Evolutionary conservation across 192 early-diverging fungal genomes (phyloP), one percentile per base, ranked within the genome.

Genomic region (Umbelopsis sp.): DNA sequence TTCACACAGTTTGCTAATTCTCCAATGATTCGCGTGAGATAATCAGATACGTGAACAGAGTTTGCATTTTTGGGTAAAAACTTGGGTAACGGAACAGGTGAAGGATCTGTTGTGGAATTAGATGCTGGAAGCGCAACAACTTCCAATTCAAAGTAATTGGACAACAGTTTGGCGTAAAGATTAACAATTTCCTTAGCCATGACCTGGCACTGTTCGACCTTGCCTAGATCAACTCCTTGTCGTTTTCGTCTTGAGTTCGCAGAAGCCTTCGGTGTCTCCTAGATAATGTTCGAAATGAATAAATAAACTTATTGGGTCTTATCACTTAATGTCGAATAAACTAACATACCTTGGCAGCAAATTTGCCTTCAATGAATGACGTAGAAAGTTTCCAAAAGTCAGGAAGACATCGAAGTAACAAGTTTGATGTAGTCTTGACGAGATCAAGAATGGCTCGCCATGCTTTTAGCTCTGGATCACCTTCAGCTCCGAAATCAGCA

Each of bases 371-470:
- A 74, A 93, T 92, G 73, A 87, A 98, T 4, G 94, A 87, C 66
- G 89, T 88, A 56, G 94, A 92, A 2, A 97, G 77, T 78, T 93
- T 90, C 94, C 97, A 97, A 83, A 98, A 98, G 69, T 95, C 93
- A 5, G 95, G 95, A 62, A 98, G 70, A 36, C 86, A 85, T 41
- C 88, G 84, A 24, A 86, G 70, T 17, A 98, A 77, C 11, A 92
- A 80, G 51, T 91, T 86, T n/a, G 94, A 96, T 6, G 95, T 80
- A 11, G 84, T 82, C 75, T 93, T 90, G 36, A 96, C 89, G 24
- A 93, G 77, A 0, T 83, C 81, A 11, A 87, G 72, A 11, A 85
- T 91, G 2, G 91, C 86, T 56, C 89, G 85, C 92, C 95, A 96
- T 29, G 83, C 77, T 69, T 91, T 91, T 14, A 92, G 71, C 41